These are phyloP conservation scores for Dimargaris xerosporica DNA, from an alignment of 192 early-diverging fungal genomes.

Conservation along the genomic window DNA sequence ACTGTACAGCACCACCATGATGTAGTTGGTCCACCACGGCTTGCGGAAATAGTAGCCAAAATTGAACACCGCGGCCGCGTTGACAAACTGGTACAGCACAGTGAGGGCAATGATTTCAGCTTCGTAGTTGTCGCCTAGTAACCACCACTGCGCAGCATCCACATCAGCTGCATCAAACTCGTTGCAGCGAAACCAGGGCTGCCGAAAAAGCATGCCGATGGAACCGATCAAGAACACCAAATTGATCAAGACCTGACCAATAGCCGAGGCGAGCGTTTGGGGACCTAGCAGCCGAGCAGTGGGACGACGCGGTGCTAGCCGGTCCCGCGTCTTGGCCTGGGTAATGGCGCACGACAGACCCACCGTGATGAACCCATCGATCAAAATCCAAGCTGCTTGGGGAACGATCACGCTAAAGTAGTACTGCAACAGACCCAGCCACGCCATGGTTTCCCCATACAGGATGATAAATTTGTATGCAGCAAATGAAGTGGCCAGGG, in stretches of 20 bases:
- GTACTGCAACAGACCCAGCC: slow-evolving; percentile 41
- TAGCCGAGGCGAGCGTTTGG: slow-evolving; percentile 41
- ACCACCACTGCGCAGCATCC: slow-evolving; percentile 62
- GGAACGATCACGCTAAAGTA: slow-evolving; percentile 49
- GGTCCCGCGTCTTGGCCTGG: slow-evolving; percentile 39
- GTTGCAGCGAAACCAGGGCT: slow-evolving; percentile 48
- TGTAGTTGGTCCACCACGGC: slow-evolving; percentile 38
- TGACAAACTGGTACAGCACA: slow-evolving; percentile 48
- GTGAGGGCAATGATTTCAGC: slow-evolving; percentile 35
- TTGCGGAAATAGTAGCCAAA: slow-evolving; percentile 45
- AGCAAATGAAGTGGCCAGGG: slow-evolving; percentile 51
- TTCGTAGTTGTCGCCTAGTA: slow-evolving; percentile 61
- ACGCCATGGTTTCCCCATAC: slow-evolving; percentile 53
- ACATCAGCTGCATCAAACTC: slow-evolving; percentile 59
- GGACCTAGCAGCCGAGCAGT: slow-evolving; percentile 55
- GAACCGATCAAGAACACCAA: slow-evolving; percentile 35
- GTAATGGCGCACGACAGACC: slow-evolving; percentile 40
- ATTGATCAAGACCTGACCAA: slow-evolving; percentile 50
- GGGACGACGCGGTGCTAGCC: slow-evolving; percentile 36
- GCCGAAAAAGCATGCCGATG: slow-evolving; percentile 32
- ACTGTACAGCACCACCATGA: slow-evolving; percentile 33
- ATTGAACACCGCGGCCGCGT: slow-evolving; percentile 46
- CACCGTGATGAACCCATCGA: slow-evolving; percentile 50
- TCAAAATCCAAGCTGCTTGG: slow-evolving; percentile 49
- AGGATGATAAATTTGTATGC: slow-evolving; percentile 46